Percentiles rank a stretch among this genome's conserved stretches.
phyloP scores from a whole-genome alignment of 768 basidiomycete genomes.

The Lactarius hengduanensis region DNA sequence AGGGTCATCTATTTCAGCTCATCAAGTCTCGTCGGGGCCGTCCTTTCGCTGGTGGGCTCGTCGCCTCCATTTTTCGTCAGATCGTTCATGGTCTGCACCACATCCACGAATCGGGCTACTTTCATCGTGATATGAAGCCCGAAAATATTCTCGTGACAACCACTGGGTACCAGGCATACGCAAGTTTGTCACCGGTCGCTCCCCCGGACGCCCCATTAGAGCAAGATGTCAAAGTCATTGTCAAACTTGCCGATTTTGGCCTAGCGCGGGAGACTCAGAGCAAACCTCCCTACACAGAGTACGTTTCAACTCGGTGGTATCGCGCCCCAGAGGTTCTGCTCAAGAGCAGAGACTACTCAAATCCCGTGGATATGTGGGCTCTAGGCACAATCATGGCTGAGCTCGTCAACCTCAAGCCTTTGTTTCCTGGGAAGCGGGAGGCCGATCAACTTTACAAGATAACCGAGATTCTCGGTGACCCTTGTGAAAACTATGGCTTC shows the following conservation, averaged over 20 bases:
- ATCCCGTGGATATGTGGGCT: constrained; percentile 99
- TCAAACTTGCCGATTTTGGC: constrained; percentile 98
- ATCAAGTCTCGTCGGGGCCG: constrained; percentile 96
- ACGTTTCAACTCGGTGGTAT: constrained; percentile 99
- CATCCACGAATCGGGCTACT: constrained; percentile 90
- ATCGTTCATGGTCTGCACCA: constrained; percentile 88
- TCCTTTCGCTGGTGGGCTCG: constrained; percentile 93
- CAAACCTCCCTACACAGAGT: constrained; percentile 94
- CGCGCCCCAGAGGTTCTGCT: constrained; percentile 96
- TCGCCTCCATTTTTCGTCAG: constrained; percentile 92
- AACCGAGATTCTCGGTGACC: constrained; percentile 92
- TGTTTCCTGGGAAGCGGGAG: constrained; percentile 93
- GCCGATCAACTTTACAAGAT: constrained; percentile 91
- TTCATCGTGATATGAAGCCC: constrained; percentile 99
- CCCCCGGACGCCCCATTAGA: constrained; percentile 67
- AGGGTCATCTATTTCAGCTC: constrained; percentile 98
- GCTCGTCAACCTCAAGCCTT: constrained; percentile 87
- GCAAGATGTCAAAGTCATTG: constrained; percentile 92
- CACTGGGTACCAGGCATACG: constrained; percentile 91
- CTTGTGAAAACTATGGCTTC: constrained; percentile 74
- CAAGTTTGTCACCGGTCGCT: constrained; percentile 68
- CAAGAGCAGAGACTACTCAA: constrained; percentile 88
- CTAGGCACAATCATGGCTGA: constrained; percentile 98
- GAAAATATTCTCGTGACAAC: constrained; percentile 99
- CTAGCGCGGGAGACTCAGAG: constrained; percentile 88